Percentiles rank a stretch among this genome's conserved stretches.
Evolutionary conservation across 352 stramenopile species (phyloP).

Genomic region (Phytophthora kernoviae): DNA sequence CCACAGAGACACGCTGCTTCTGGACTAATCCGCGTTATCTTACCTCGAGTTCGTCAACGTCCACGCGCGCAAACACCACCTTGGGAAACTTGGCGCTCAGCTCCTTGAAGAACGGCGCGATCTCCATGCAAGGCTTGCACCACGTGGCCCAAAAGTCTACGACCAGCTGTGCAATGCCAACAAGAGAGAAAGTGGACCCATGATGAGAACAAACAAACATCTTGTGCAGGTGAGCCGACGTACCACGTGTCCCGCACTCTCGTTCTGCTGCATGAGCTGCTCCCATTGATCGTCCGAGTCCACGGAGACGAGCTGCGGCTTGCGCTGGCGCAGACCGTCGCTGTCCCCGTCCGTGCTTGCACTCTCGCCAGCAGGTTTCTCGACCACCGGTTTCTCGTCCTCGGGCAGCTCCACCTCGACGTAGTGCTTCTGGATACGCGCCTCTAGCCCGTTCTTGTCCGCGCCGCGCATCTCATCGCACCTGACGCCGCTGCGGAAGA

Average conservation of each 20-base stretch:
- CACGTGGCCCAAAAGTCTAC: slow-evolving; percentile 88
- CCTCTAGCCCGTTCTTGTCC: slow-evolving; percentile 64
- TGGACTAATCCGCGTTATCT: neutral
- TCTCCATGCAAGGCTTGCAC: slow-evolving; percentile 83
- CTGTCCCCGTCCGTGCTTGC: slow-evolving; percentile 5
- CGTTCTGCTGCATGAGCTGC: slow-evolving; percentile 50
- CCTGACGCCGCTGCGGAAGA: slow-evolving; percentile 91
- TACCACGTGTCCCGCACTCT: slow-evolving; percentile 44
- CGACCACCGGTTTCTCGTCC: slow-evolving; percentile 52
- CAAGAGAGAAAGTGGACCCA: slow-evolving; percentile 2
- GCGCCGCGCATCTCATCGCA: slow-evolving; percentile 90
- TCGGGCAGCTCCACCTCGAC: slow-evolving; percentile 75
- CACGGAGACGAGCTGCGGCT: slow-evolving; percentile 51
- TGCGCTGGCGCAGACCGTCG: slow-evolving; percentile 62
- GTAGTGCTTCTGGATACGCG: slow-evolving; percentile 75
- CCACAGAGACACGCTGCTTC: neutral
- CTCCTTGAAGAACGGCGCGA: slow-evolving; percentile 77
- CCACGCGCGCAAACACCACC: slow-evolving; percentile 74
- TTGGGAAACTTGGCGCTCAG: slow-evolving; percentile 60
- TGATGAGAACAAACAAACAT: neutral
- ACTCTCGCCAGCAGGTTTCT: slow-evolving; percentile 13
- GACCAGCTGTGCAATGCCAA: slow-evolving; percentile 50
- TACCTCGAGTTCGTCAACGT: slow-evolving; percentile 80
- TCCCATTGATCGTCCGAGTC: slow-evolving; percentile 61
- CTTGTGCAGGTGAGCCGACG: too few relatives aligned